Conservation (phyloP, 2,329 filamentous ascomycete genomes). For the Ophiostoma triangulosporum region DNA sequence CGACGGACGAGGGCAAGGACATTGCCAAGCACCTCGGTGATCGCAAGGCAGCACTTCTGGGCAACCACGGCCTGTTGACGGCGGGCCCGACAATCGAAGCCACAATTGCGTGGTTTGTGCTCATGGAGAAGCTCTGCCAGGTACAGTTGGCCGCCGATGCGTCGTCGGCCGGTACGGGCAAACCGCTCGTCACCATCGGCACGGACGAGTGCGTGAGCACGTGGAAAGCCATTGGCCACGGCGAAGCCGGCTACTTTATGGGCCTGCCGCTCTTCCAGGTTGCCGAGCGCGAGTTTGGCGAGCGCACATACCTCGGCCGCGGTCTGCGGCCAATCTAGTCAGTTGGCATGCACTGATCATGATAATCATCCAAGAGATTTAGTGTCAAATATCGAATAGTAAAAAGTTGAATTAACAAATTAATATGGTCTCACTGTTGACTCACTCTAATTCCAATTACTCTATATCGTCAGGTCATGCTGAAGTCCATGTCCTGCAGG, state of each 20-base stretch:
- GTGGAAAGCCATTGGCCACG: constrained; percentile 14
- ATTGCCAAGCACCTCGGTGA: constrained; percentile 32
- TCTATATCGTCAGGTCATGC: background rate
- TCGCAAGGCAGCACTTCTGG: constrained; percentile 38
- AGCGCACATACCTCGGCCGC: constrained; percentile 14
- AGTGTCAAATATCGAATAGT: no score
- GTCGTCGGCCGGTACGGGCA: constrained; percentile 38
- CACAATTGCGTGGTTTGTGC: constrained; percentile 44
- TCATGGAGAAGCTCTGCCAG: constrained; percentile 53
- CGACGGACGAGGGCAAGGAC: constrained; percentile 38
- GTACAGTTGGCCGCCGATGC: constrained; percentile 49
- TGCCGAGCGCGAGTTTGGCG: constrained; percentile 16
- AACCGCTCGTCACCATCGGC: constrained; percentile 18
- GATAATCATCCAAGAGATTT: no score
- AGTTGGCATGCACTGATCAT: background rate
- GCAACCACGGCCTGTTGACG: constrained; percentile 50
- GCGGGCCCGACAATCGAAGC: constrained; percentile 49
- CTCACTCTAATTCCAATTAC: no score
- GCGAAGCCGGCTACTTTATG: constrained; percentile 12
- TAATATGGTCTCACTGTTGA: no score
- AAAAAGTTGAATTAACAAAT: no score
- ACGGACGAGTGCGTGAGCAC: constrained; percentile 20
- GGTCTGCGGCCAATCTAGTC: constrained; percentile 9
- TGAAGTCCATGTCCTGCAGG: constrained; percentile 1
- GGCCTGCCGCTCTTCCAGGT: constrained; percentile 17